Percentiles rank a stretch among this genome's conserved stretches.
Conservation (phyloP, 129 eudicot species). For the Calendula officinalis region DNA sequence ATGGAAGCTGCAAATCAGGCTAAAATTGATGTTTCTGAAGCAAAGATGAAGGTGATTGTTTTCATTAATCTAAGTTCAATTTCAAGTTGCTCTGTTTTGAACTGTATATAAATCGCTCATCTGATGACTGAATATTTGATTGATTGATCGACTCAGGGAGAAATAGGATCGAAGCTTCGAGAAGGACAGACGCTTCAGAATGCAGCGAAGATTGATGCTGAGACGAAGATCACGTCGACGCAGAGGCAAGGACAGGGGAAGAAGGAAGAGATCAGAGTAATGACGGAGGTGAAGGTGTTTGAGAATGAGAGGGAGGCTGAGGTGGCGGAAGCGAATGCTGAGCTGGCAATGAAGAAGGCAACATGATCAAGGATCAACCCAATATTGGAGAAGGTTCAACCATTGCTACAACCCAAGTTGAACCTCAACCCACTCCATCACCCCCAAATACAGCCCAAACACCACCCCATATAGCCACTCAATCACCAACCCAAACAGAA, state of each 20-base stretch:
- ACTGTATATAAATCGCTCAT: neutral
- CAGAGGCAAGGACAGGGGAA: slow-evolving; percentile 36
- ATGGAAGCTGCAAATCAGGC: slow-evolving; percentile 67
- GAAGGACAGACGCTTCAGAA: slow-evolving; percentile 36
- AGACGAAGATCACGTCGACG: slow-evolving; percentile 34
- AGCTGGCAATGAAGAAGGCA: slow-evolving; percentile 37
- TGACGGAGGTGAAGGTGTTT: slow-evolving; percentile 33
- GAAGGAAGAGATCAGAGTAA: slow-evolving; percentile 37
- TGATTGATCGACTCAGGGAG: slow-evolving; percentile 23
- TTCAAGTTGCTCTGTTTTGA: neutral
- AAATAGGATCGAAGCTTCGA: slow-evolving; percentile 32
- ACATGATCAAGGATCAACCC: no score
- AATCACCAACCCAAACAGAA: no score
- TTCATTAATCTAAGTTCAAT: neutral
- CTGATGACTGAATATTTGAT: no score
- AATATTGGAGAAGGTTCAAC: no score
- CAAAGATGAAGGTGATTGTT: slow-evolving; percentile 32
- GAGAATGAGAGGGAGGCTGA: slow-evolving; percentile 40
- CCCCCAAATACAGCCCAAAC: no score
- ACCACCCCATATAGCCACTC: no score
- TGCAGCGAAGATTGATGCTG: slow-evolving; percentile 43
- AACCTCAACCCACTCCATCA: no score
- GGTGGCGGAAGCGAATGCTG: slow-evolving; percentile 38
- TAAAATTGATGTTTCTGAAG: slow-evolving; percentile 60
- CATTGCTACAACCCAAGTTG: no score